Conservation (phyloP, 352 stramenopile species). For the Phytophthora megakarya region DNA sequence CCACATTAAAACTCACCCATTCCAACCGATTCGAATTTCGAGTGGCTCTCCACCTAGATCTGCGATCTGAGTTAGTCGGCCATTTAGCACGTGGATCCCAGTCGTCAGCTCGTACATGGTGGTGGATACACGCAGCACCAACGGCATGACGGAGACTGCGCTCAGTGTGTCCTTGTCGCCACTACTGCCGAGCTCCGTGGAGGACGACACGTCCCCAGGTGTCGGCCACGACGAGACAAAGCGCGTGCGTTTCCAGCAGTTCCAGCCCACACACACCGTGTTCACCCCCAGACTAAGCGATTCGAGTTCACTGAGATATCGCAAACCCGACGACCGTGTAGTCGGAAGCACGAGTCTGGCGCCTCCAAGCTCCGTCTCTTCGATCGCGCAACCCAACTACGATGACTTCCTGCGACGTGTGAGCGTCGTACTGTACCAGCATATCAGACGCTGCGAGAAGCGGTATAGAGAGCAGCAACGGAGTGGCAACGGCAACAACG, state of each 20-base stretch:
- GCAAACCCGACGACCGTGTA: conserved; percentile 79
- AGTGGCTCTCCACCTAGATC: conserved; percentile 24
- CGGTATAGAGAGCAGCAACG: conserved; percentile 69
- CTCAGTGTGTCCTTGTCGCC: conserved; percentile 82
- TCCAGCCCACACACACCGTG: conserved; percentile 87
- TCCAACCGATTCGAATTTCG: conserved; percentile 22
- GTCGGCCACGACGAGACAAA: conserved; percentile 34
- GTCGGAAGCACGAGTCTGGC: conserved; percentile 66
- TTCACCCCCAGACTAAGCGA: conserved; percentile 83
- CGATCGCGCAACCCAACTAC: conserved; percentile 90
- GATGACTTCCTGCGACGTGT: conserved; percentile 89
- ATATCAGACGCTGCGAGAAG: conserved; percentile 88
- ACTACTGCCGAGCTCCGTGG: conserved; percentile 76
- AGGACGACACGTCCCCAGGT: conserved; percentile 48
- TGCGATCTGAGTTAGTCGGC: conserved; percentile 22
- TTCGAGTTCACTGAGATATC: conserved; percentile 71
- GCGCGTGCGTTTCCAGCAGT: conserved; percentile 73
- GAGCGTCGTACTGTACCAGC: conserved; percentile 90
- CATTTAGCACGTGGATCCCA: conserved; percentile 9
- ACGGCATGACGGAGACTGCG: conserved; percentile 46
- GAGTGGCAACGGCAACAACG: background rate
- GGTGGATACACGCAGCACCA: conserved; percentile 45
- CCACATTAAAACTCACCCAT: background rate
- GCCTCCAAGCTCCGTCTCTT: conserved; percentile 71
- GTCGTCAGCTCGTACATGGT: conserved; percentile 36